Conservation (phyloP, 352 stramenopile genomes). For the Phytophthora tubulina region DNA sequence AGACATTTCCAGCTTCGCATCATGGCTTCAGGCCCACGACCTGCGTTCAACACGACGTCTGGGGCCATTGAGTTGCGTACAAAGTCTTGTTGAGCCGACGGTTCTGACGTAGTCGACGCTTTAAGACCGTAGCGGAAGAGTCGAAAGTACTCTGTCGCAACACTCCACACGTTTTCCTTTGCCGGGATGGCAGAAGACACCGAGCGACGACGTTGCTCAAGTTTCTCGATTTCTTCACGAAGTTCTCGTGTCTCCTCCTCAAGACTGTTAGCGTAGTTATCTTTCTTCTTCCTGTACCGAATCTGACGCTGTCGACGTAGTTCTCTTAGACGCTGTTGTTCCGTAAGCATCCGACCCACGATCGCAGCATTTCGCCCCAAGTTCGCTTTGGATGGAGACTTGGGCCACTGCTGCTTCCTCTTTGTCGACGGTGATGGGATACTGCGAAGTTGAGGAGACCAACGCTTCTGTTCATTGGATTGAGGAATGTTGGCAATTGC, state of each 20-base stretch:
- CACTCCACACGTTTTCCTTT: slow-evolving; percentile 20
- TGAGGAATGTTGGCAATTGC: no score
- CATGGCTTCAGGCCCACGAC: slow-evolving; percentile 5
- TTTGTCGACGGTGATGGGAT: no score
- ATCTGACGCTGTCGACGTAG: background rate
- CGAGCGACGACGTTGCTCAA: slow-evolving; percentile 5
- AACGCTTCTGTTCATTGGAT: no score
- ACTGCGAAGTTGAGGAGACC: no score
- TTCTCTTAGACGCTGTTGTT: background rate
- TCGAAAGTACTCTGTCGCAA: slow-evolving; percentile 14
- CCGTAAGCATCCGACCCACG: background rate
- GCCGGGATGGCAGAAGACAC: background rate
- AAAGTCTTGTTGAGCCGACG: slow-evolving; percentile 9
- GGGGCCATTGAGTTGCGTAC: background rate
- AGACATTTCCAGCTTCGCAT: slow-evolving; percentile 21
- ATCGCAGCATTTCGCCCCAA: no score
- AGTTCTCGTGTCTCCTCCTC: slow-evolving; percentile 6
- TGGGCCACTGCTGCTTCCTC: no score
- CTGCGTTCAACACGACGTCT: slow-evolving; percentile 14
- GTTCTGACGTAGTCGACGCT: background rate
- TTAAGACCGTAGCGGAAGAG: slow-evolving; percentile 20
- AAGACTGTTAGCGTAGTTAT: background rate
- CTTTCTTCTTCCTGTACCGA: slow-evolving; percentile 21
- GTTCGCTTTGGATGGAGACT: no score
- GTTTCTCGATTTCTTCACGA: background rate